Conservation (phyloP, 768 basidiomycete genomes). For the Mycena kentingensis region DNA sequence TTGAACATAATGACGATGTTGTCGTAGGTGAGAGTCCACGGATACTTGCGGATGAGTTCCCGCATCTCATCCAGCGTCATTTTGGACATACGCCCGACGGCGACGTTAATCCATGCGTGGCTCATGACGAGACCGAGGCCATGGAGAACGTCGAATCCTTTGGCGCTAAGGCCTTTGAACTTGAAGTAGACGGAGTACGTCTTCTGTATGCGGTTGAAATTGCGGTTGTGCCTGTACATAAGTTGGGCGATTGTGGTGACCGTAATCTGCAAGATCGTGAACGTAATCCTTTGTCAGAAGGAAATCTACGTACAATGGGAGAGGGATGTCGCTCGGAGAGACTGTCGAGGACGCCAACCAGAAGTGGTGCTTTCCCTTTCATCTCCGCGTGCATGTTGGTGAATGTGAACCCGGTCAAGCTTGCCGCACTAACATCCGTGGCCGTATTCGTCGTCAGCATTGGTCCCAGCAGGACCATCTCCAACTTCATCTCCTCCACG, state of each 20-base stretch:
- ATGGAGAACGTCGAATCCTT: conserved; percentile 24
- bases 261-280: background rate
- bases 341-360: background rate
- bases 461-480: background rate
- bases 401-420: background rate
- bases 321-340: background rate
- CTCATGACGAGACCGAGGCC: conserved; percentile 26
- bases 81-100: conserved; percentile 10
- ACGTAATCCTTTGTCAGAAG: background rate
- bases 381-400: background rate
- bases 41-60: conserved; percentile 7
- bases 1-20: conserved; percentile 25
- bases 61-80: conserved; percentile 10
- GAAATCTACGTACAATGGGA: background rate
- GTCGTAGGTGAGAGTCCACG: conserved; percentile 21
- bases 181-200: conserved; percentile 23
- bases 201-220: conserved; percentile 8
- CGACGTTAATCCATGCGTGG: conserved; percentile 23
- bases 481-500: background rate
- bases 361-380: background rate
- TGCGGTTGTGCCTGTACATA: background rate
- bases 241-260: background rate
- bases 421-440: background rate
- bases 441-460: background rate
- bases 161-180: conserved; percentile 19